Evolutionary conservation across 1,284 basidiomycete genomes (phyloP).

Genomic region (Ganoderma sinense): DNA sequence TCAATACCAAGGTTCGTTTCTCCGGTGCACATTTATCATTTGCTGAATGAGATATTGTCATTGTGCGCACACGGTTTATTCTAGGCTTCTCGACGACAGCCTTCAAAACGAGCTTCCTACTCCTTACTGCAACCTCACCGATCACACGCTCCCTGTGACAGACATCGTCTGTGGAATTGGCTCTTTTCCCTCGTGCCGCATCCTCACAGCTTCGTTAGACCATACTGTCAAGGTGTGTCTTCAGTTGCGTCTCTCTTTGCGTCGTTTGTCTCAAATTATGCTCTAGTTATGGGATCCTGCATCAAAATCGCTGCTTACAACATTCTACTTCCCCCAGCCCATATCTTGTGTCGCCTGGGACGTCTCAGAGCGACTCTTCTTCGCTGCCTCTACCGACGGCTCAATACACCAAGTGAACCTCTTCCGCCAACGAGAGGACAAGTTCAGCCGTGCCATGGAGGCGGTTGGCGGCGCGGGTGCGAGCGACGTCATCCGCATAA

Average conservation of each 20-base stretch:
- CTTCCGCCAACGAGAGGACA: slow-evolving; percentile 67
- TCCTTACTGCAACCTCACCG: slow-evolving; percentile 84
- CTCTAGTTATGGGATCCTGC: slow-evolving; percentile 84
- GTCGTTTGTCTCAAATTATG: slow-evolving; percentile 19
- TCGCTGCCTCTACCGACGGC: slow-evolving; percentile 80
- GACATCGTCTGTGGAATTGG: slow-evolving; percentile 85
- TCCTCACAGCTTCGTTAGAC: slow-evolving; percentile 87
- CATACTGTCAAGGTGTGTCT: slow-evolving; percentile 87
- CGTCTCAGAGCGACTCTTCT: slow-evolving; percentile 85
- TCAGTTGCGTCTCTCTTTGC: neutral
- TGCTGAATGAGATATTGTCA: neutral
- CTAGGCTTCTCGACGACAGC: slow-evolving; percentile 75
- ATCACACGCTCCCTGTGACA: slow-evolving; percentile 92
- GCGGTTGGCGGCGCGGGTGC: slow-evolving; percentile 81
- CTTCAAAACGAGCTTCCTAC: slow-evolving; percentile 74
- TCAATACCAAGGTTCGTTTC: slow-evolving; percentile 78
- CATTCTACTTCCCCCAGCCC: slow-evolving; percentile 83
- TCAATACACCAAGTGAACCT: slow-evolving; percentile 84
- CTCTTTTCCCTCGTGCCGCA: slow-evolving; percentile 76
- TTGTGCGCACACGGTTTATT: neutral
- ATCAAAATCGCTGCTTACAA: slow-evolving; percentile 81
- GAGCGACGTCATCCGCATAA: slow-evolving; percentile 72
- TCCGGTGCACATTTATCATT: neutral
- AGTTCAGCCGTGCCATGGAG: slow-evolving; percentile 59
- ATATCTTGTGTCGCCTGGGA: slow-evolving; percentile 82